Percentiles rank a stretch among this genome's conserved stretches.
Conservation (phyloP, 1,284 basidiomycete species). For the Apiotrichum domesticum region DNA sequence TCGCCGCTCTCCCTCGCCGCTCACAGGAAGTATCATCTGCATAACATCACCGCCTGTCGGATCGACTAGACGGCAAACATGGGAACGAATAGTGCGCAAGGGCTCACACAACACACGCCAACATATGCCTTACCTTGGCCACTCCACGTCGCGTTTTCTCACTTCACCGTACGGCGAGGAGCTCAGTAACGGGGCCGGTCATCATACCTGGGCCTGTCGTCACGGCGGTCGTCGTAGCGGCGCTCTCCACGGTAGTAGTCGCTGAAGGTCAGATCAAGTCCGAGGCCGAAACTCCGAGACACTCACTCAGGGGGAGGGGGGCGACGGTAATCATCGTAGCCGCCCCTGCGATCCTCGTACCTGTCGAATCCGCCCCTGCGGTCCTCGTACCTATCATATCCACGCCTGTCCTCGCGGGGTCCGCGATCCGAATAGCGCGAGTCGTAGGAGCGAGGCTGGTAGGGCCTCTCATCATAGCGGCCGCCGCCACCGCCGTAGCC, state of each 20-base stretch:
- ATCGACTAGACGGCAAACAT: not conserved
- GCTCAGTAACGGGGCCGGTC: slow-evolving; percentile 32
- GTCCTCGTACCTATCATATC: slow-evolving; percentile 49
- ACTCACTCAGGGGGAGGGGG: slow-evolving; percentile 27
- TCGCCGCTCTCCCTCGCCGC: too few relatives aligned
- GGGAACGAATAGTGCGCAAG: not conserved
- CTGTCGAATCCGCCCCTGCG: slow-evolving; percentile 29
- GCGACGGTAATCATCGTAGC: slow-evolving; percentile 53
- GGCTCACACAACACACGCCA: not conserved
- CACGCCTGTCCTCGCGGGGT: slow-evolving; percentile 49
- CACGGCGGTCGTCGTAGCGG: slow-evolving; percentile 24
- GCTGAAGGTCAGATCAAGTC: slow-evolving; percentile 1
- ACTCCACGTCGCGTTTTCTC: too few relatives aligned
- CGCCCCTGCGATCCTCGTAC: slow-evolving; percentile 44
- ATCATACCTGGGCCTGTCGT: slow-evolving; percentile 26
- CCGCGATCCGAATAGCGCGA: slow-evolving; percentile 41
- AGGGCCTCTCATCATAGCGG: slow-evolving; percentile 38
- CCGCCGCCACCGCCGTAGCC: slow-evolving; percentile 43
- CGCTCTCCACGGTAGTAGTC: slow-evolving; percentile 12
- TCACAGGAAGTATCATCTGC: too few relatives aligned
- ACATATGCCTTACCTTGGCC: not conserved
- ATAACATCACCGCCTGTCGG: too few relatives aligned
- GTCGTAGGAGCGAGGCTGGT: slow-evolving; percentile 46
- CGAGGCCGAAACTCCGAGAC: not conserved
- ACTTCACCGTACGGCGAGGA: not conserved